phyloP scores from a whole-genome alignment of 805 yeast species.

The Metschnikowia hibisci region DNA sequence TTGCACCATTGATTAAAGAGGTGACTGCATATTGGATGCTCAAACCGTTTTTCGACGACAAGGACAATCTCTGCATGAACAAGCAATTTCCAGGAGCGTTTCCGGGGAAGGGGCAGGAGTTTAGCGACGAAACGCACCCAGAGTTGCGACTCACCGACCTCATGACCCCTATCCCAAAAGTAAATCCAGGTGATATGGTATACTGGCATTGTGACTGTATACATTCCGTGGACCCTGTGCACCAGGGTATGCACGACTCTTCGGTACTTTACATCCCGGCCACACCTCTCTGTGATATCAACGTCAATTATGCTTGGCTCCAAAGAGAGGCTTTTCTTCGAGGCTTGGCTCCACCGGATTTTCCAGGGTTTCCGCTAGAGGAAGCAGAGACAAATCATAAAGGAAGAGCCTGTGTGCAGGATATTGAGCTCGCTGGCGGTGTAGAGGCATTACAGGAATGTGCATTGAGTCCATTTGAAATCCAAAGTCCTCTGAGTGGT shows the following conservation, averaged over 20 bases:
- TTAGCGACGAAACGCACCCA: conserved; percentile 28
- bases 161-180: conserved; percentile 35
- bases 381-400: conserved; percentile 21
- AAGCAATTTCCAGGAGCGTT: conserved; percentile 37
- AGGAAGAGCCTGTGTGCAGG: conserved; percentile 19
- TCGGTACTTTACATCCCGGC: conserved; percentile 38
- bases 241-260: conserved; percentile 32
- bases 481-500: background rate
- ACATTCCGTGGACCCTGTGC: conserved; percentile 39
- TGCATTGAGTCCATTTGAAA: conserved; percentile 16
- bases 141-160: conserved; percentile 29
- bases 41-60: conserved; percentile 38
- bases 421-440: conserved; percentile 19
- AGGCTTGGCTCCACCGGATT: conserved; percentile 24
- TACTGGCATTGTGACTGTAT: conserved; percentile 43
- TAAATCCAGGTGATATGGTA: conserved; percentile 41
- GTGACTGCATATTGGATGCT: conserved; percentile 38
- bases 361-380: conserved; percentile 23
- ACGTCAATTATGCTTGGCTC: conserved; percentile 17
- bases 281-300: conserved; percentile 27
- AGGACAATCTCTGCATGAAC: conserved; percentile 28
- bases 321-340: conserved; percentile 21
- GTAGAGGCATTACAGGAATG: conserved; percentile 18
- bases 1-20: conserved; percentile 34
- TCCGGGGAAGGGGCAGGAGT: conserved; percentile 35